Base-by-base conservation (phyloP, 257 asterid species). In the Nicotiana paniculata region DNA sequence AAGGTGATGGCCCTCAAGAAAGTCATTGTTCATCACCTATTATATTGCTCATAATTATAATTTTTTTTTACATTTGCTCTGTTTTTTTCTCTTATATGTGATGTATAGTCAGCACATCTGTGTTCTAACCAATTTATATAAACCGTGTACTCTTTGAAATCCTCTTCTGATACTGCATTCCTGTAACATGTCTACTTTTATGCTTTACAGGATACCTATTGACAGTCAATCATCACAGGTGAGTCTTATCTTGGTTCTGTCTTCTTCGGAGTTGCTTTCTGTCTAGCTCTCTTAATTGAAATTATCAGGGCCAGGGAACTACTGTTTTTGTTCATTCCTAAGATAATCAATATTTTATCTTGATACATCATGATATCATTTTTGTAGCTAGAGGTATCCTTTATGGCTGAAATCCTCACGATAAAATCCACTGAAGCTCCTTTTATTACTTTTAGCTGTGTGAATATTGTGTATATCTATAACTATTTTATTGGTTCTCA, bases 161-260 rank as follows among this genome's bases (percentile, higher is more conserved):
- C 63, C 43, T 51, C 28, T 75, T 51, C 43, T 26, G 79, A 15
- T 75, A 7, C 62, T 75, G 24, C 79, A 75, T 51, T 48, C 9
- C 0, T 13, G 59, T 51, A 51, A 75, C 46, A 26, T 51, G 15
- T 51, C 43, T 26, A 6, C 43, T 75, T 75, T 85, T 84, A 46
- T 86, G 86, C 72, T 74, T 79, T 87, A 81, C 90, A 96, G 99
- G 94, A 80, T 92, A 87, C 97, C 93, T 26, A 88, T 88, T 51
- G 91, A 89, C 64, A 79, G 89, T 77, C 91, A 90, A 78, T 81
- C 89, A 80, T 89, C 97, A 17, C 90, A 96, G 99, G 99, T 93
- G 72, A 77, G 94, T 82, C 69, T 72, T 39, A 43, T 70, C 59
- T 70, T 70, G 37, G 21, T 43, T 70, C 59, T 0, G 21, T 70